Evolutionary conservation across 306 rosid genomes (phyloP), one percentile per base, ranked within the genome.

Genomic region (Chamaecrista fasciculata): DNA sequence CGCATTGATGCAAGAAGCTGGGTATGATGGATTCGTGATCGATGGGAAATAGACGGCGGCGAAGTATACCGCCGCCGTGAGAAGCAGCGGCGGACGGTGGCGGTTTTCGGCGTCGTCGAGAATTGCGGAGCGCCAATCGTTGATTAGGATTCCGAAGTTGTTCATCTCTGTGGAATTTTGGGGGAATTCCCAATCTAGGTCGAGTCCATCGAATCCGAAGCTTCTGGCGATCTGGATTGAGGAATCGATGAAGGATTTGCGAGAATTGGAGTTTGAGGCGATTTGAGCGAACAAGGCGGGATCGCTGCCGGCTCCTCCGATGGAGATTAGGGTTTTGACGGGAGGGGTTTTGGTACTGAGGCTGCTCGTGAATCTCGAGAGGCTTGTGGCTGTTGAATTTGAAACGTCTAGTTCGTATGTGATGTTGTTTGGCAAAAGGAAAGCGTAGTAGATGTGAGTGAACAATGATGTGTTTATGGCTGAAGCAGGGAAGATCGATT

Each of bases 171-270:
- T 34, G 4, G 77, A 11, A 78, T 6, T 80, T 73, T 9, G 43
- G 6, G 97, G 97, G 20, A 43, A 91, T 14, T 91, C 96, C 97
- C 97, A 89, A 19, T 89, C 94, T 0, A 89, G 79, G 62, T 89
- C 94, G 23, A 91, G 9, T 2, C 96, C 94, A 33, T 86, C 76
- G 79, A 91, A 89, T 8, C 84, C 85, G 48, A 71, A 91, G 36
- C 66, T 49, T 6, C 96, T 82, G 0, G 96, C 91, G 11, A 82
- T 83, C 4, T 69, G 34, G 7, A 86, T 78, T 1, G 90, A 61
- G 14, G 94, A 85, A 73, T 75, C 46, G 44, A 91, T 86, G 87
- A 91, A 89, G 46, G 66, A 31, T 24, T 78, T 60, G 43, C 96
- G 89, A 1, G 88, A 72, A 14, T 80, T 14, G n/a, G 37, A 4